Base-by-base conservation (phyloP, 176 grass and related monocot genomes). In the Phoenix roebelenii region DNA sequence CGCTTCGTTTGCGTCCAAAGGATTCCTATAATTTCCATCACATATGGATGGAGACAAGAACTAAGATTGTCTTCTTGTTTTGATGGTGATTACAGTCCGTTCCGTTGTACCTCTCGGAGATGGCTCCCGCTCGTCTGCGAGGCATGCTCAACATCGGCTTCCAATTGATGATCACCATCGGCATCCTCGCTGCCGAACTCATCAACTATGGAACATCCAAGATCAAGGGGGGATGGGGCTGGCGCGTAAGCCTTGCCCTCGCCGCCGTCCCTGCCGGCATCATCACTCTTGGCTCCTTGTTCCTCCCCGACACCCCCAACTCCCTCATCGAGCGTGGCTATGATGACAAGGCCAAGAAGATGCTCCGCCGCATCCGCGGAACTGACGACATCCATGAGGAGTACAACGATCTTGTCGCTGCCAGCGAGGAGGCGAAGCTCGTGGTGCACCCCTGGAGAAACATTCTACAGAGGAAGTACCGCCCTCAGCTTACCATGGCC, bases 121-220 rank as follows among this genome's bases (percentile, higher is more conserved):
- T 96, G 92, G 92, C 92, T 2, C 91, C 91, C 1, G 91, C 91
- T 17, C 66, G 80, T 6, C 78, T 96, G 18, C 77, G 91, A 4
- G 91, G 91, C 15, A 96, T 90, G 91, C 84, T 96, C 66, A 96
- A 96, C 86, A 96, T 96, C 7, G 83, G 91, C 5, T 96, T 96
- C 75, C 92, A 96, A 78, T 28, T 90, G 35, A 96, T 96, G 92
- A 77, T 85, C 78, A 96, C 92, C 1, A 82, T 90, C 25, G 92
- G 92, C 69, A 96, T 96, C 77, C 67, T 96, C 0, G 62, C 55
- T 57, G 92, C 92, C 0, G 88, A 80, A 29, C 80, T 96, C 12
- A 96, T 96, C 75, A 96, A 96, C 65, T 90, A 90, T 51, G 87
- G 92, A 25, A 90, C 92, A 0, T 57, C 72, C 35, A 96, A 96